Base-by-base conservation (phyloP, 2,329 filamentous ascomycete species). In the Diaporthe vexans region DNA sequence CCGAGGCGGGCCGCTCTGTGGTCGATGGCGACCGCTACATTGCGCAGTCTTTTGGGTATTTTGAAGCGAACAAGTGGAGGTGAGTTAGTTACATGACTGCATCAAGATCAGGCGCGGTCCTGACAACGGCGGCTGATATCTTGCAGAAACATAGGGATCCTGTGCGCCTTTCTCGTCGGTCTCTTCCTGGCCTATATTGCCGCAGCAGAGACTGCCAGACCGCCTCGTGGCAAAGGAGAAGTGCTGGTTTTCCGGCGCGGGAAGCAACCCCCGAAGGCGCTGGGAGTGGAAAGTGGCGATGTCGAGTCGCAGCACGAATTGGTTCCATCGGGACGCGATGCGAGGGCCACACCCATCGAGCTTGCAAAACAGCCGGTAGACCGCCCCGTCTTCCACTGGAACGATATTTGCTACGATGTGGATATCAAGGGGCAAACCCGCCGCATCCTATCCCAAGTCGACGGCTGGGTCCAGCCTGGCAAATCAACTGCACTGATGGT, bases 171-270 rank as follows among this genome's bases (percentile, higher is more conserved):
- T 81, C 81, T 89, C 75, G 81, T 90, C 63, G 88, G 86, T 69
- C 90, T 91, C 81, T 86, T 88, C 79, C 76, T 80, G 9, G 77
- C 88, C 1, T 90, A 91, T 78, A 84, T 91, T 65, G 70, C 87
- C 26, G 88, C 87, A 3, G 85, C 87, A 0, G 89, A 91, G 77
- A 76, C 88, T 76, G 83, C 84, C 57, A 81, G 85, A 52, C 61
- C 71, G 54, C 11, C 63, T 67, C 86, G 85, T 72, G 88, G 86
- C 9, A 90, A 88, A 80, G 88, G 88, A 68, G 88, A 90, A 79
- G 85, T 90, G 5, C 80, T 91, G 5, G 83, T 91, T 43, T 91
- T 91, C 78, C 87, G 85, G n/a, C 85, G 87, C 43, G 87, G 88
- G 91, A 40, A 59, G n/a, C 21, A 59, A 4, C 57, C 35, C 21